Conservation (phyloP, 495 filamentous ascomycete genomes). For the Parachaetomium inaequale region DNA sequence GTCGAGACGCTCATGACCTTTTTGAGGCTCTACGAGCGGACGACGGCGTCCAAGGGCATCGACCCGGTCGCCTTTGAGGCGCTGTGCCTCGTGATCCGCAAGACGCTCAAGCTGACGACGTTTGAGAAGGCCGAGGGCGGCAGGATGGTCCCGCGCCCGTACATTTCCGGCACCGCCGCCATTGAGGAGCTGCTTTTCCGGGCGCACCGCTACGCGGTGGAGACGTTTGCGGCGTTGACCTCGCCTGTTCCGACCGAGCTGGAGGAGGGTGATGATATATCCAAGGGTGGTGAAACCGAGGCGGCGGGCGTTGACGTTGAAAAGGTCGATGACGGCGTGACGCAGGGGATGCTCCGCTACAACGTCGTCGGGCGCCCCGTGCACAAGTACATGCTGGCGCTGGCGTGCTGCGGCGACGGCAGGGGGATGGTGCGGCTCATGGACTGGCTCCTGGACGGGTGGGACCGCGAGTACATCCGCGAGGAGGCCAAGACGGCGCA, state of each 20-base stretch:
- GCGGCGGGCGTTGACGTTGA: not conserved
- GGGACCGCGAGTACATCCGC: conserved; percentile 30
- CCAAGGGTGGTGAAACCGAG: not conserved
- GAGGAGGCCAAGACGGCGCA: conserved; percentile 33
- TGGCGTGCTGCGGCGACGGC: conserved; percentile 35
- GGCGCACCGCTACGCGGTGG: not conserved
- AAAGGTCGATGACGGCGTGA: not conserved
- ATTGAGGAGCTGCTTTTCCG: conserved; percentile 11
- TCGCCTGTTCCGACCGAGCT: not conserved
- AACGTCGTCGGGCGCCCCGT: conserved; percentile 31
- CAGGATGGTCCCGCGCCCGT: conserved; percentile 3
- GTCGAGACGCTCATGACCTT: conserved; percentile 23
- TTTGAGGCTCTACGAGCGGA: conserved; percentile 18
- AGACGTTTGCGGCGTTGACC: not conserved
- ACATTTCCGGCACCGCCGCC: not conserved
- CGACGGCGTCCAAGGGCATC: conserved; percentile 11
- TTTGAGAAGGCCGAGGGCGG: conserved; percentile 6
- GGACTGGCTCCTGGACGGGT: conserved; percentile 40
- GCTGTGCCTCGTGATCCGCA: conserved; percentile 24
- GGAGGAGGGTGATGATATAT: not conserved
- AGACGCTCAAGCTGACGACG: conserved; percentile 19
- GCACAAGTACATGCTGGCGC: conserved; percentile 38
- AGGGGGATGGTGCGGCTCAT: conserved; percentile 36
- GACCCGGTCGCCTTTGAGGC: conserved; percentile 22
- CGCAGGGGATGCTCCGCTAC: conserved; percentile 19